Base-by-base conservation (phyloP, 345 rosid species). In the Acer yangbiense region DNA sequence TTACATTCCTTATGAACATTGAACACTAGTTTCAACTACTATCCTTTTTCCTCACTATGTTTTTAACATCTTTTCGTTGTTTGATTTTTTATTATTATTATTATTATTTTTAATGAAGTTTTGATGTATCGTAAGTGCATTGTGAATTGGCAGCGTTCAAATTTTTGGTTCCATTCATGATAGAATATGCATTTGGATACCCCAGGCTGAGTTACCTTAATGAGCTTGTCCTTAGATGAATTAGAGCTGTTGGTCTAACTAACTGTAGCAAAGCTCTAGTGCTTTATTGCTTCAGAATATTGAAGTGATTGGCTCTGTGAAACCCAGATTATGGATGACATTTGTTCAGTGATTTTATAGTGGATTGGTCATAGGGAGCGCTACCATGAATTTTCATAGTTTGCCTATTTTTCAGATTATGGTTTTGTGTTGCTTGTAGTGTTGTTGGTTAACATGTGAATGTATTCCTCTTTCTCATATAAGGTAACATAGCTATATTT, bases 401-500 rank as follows among this genome's bases (percentile, higher is more conserved):
- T 70, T 66, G 23, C 10, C 14, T 67, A 17, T 3, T 35, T 66
- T 64, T 65, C 58, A 12, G 73, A 27, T 69, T 70, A 27, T 70
- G 60, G 35, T 6, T 52, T 70, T 11, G n/a, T 27, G 62, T 39
- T 71, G 57, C 23, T 21, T 66, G 29, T 67, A 25, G 50, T 41
- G 20, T 39, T 67, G 71, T 20, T 41, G 54, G 43, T 66, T 66
- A 17, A 39, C 23, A 39, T 66, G 43, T 35, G 4, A 39, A 43
- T 21, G 7, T 23, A 9, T 68, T 8, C 32, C 21, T 41, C 43
- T 43, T 43, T 3, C 32, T 23, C 5, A 21, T 61, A 25, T 27
- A 61, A 21, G 12, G 13, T 6, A 61, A 27, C 32, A 61, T 21
- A 9, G 16, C 16, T 61, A 61, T 21, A 23, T 61, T 61, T 23